Base-by-base conservation (phyloP, 2,329 filamentous ascomycete species). In the Fusarium sp. region DNA sequence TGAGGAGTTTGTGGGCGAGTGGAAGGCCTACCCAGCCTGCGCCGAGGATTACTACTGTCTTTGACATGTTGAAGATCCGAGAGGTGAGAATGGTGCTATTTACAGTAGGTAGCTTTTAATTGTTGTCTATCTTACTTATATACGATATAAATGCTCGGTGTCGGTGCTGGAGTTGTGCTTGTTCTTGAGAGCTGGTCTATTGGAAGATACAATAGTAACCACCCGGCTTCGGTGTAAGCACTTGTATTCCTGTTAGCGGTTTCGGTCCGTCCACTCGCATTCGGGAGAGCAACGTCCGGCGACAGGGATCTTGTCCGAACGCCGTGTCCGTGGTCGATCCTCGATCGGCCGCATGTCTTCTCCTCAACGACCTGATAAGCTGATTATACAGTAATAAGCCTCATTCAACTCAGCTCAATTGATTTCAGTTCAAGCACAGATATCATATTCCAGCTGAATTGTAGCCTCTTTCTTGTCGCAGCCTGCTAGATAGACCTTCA, bases 31-130 rank as follows among this genome's bases (percentile, higher is more conserved):
- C 84, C 69, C 82, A 84, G 55, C 85, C 82, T 51, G 84, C 86
- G 25, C 86, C 86, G 13, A 88, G 79, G 45, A 88, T 80, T 25
- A 87, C 81, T 39, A 88, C 80, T 7, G 84, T 86, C 66, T 84
- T 82, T n/a, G 79, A 58, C 84, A 85, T 86, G 70, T 71, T 39
- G 18, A 25, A 13, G 12, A 4, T 19, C 3, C 14, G 7, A 18
- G 7, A 19, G 18, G 9, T 26, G 0, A 30, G 7, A 34, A 23
- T 25, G 4, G 5, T 13, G 3, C 5, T 3, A 1, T 1, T 16
- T 28, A 14, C 8, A 16, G 21, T 13, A 48, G 13, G 14, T 14
- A 25, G 1, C 18, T 56, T 12, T 19, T 18, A 21, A 4, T 21
- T 25, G 0, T 4, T 9, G 16, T 18, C 12, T 4, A 28, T 25